Evolutionary conservation across 2,329 filamentous ascomycete genomes (phyloP), one percentile per base, ranked within the genome.

Genomic region (Magnaporthiopsis incrustans): DNA sequence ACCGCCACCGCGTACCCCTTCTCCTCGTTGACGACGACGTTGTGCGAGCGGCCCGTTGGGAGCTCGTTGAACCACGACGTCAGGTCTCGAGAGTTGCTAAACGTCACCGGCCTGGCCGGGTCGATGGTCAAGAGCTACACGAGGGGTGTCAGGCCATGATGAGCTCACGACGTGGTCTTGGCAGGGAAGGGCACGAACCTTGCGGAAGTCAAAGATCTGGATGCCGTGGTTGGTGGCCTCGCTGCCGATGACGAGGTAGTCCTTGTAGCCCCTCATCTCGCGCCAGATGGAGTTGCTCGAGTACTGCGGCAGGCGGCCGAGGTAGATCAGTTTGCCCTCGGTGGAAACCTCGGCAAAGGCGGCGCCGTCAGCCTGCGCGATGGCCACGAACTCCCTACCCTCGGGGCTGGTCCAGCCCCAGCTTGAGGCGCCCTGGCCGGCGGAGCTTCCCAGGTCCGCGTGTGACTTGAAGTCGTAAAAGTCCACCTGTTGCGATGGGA

Each of bases 121-220:
- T 81, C 75, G 65, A 84, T 70, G 53, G 74, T 73, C 63, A 82
- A 74, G n/a, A 85, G 75, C 75, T 82, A 25, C 6, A 22, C 5
- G 38, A n/a, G 11, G 14, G 12, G 35, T 14, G 35, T 14, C 11
- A 38, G 12, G 35, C n/a, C n/a, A 5, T 15, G 3, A 38, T 38
- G 35, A 38, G 14, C 35, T 4, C 15, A 12, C 12, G 35, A 15
- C 14, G 35, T 38, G 35, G 15, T 38, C 35, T 12, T 14, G 12
- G 4, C 14, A 14, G 35, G 35, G 35, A 38, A 5, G 11, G 12
- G 15, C 35, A 50, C 44, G 74, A 18, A 85, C 75, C 75, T 82
- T 86, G 69, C 77, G 79, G 81, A 86, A 79, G 72, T 88, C 85
- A 69, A 88, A 88, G 72, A 87, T 79, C 72, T 87, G 85, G 60